A percentile compares a stretch with the other conserved stretches of the same genome.
phyloP scores from a whole-genome alignment of 495 filamentous ascomycete genomes.

The Podospora australis region DNA sequence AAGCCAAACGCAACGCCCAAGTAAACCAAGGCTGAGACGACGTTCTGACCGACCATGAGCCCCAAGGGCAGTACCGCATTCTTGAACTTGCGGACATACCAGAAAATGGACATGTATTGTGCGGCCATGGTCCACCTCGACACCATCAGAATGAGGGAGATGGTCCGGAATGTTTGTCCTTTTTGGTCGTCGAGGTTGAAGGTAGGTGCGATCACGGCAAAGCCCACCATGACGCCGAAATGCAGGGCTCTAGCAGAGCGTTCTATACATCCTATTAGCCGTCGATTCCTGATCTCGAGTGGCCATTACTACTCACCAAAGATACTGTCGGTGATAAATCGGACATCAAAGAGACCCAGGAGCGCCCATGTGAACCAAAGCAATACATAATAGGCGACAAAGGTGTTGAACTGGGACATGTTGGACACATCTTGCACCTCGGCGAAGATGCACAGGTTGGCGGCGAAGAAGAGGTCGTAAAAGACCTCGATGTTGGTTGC shows the following conservation, averaged over 20 bases:
- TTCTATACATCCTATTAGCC: constrained; percentile 18
- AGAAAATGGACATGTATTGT: constrained; percentile 49
- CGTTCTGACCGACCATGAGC: constrained; percentile 38
- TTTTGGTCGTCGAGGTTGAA: constrained; percentile 35
- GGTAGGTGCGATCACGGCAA: constrained; percentile 46
- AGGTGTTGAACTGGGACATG: constrained; percentile 27
- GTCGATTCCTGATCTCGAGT: neutral
- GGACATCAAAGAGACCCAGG: constrained; percentile 61
- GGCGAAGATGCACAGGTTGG: constrained; percentile 60
- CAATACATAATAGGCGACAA: constrained; percentile 58
- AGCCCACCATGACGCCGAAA: constrained; percentile 56
- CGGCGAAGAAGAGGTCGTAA: constrained; percentile 64
- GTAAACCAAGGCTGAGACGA: constrained; percentile 42
- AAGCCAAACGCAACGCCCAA: constrained; percentile 40
- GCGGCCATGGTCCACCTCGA: constrained; percentile 49
- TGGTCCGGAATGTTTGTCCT: constrained; percentile 45
- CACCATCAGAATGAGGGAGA: constrained; percentile 52
- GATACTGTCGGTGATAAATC: constrained; percentile 59
- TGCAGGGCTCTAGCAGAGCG: constrained; percentile 54
- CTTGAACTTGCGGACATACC: constrained; percentile 37
- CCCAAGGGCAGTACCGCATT: constrained; percentile 26
- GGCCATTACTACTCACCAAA: constrained; percentile 26
- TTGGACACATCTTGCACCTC: constrained; percentile 49
- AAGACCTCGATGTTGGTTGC: constrained; percentile 43
- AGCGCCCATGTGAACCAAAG: constrained; percentile 71